A percentile compares a stretch with the other conserved stretches of the same genome.
phyloP scores from a whole-genome alignment of 78 protist species.

The slime mould (Dictyostelium discoideum) region dicty_2.7 NC_007089.4:4597501-4598000 shows the following conservation, averaged over 20 bases:
- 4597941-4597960: too few species aligned
- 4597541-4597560: constrained; percentile 47
- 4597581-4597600: constrained; percentile 10
- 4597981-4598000: too few species aligned
- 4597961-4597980: too few species aligned
- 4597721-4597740: constrained; percentile 57
- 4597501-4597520: neutral
- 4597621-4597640: neutral
- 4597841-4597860: constrained; percentile 20
- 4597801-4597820: constrained; percentile 15
- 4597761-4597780: neutral
- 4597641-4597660: neutral
- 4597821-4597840: neutral
- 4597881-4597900: neutral
- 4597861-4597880: neutral
- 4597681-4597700: constrained; percentile 40
- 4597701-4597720: constrained; percentile 28
- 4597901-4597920: neutral
- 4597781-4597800: constrained; percentile 12
- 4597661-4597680: neutral
- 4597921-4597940: too few species aligned
- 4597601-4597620: neutral
- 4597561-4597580: neutral
- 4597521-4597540: constrained; percentile 11
- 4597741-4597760: constrained; percentile 28